Conservation (phyloP, 2,329 filamentous ascomycete genomes). For the Ilyonectria sp. region DNA sequence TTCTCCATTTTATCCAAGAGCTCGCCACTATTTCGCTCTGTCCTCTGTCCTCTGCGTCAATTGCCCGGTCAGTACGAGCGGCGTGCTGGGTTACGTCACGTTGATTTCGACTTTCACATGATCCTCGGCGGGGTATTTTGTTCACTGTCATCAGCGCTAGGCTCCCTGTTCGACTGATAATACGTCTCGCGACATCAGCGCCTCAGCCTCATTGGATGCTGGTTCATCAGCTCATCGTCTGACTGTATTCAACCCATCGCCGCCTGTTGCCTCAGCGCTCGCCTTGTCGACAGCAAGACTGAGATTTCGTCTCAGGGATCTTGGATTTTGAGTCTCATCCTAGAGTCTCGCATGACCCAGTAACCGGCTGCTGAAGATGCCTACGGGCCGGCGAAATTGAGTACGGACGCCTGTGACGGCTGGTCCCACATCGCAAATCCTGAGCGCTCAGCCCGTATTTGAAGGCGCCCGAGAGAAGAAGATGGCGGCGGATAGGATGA, state of each 20-base stretch:
- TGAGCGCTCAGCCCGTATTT: background rate
- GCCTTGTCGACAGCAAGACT: background rate
- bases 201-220: constrained; percentile 18
- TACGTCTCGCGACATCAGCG: constrained; percentile 4
- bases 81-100: background rate
- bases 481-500: constrained; percentile 20
- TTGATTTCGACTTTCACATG: constrained; percentile 11
- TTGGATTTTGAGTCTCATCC: background rate
- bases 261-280: constrained; percentile 8
- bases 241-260: constrained; percentile 14
- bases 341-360: background rate
- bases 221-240: constrained; percentile 17
- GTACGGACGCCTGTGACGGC: constrained; percentile 6
- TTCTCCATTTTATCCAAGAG: background rate
- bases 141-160: constrained; percentile 24
- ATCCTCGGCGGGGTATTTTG: constrained; percentile 19
- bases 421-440: constrained; percentile 2
- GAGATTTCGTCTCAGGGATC: background rate
- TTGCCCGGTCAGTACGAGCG: background rate
- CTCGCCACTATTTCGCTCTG: background rate
- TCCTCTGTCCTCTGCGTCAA: background rate
- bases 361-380: constrained; percentile 14
- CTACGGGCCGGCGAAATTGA: constrained; percentile 10
- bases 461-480: background rate
- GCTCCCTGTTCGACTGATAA: constrained; percentile 6